Base-by-base conservation (phyloP, 129 eudicot genomes). In the Chrysanthemum makinoi region DNA sequence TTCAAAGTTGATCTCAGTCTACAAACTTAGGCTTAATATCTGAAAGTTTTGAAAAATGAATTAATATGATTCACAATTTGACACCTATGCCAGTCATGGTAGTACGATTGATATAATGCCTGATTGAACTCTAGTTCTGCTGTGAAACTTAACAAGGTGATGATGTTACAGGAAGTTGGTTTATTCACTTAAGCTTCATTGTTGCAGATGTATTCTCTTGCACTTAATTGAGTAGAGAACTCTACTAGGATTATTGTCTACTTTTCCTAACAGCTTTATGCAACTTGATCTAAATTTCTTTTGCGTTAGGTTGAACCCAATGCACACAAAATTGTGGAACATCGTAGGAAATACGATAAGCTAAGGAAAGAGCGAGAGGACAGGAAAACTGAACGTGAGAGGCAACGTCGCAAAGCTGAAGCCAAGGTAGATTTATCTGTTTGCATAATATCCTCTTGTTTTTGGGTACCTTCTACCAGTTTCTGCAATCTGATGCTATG, bases 281-380 rank as follows among this genome's bases (percentile, higher is more conserved):
- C 13, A 33, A 56, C 10, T 8, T 52, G 13, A 65, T 47, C 26
- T 46, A 12, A 69, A 13, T 63, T 14, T 16, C 5, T 57, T 62
- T 11, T 67, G 48, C 2, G 46, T 62, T 77, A 95, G 99, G 99
- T 95, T 75, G 99, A 95, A 72, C 99, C 99, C 15, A 95, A 95
- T 76, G 97, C 89, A 3, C 99, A 88, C 80, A 95, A 85, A 77
- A 87, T 95, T 75, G 91, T 90, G 77, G 99, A 95, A 74, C 99
- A 95, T 62, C 89, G 91, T 57, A 80, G 91, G 79, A 95, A 95
- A 52, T 95, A 95, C 77, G 97, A 95, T 39, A 87, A 88, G 78
- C 79, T 95, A 11, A 87, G 94, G 16, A 95, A 90, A 80, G 97
- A 95, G 79, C 80, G 85, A 28, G 91, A 90, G 56, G 96, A 90